These are phyloP conservation scores for Penicillium frequentans DNA, from an alignment of 2,329 filamentous ascomycete genomes.

Conservation along the genomic window DNA sequence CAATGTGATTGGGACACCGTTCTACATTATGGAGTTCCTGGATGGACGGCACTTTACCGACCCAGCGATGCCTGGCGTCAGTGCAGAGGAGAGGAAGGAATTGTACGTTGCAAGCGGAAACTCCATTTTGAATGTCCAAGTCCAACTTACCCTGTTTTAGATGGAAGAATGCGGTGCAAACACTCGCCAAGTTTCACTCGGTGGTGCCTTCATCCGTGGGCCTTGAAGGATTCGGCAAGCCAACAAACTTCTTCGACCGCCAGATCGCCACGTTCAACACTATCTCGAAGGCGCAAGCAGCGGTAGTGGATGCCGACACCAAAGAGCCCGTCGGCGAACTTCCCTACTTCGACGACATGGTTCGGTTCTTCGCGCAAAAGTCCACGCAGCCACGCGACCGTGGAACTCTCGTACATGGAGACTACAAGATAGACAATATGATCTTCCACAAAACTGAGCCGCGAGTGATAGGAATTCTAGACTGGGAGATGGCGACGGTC, in stretches of 20 bases:
- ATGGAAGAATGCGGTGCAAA: conserved; percentile 81
- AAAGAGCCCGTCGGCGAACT: conserved; percentile 74
- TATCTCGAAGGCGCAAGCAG: conserved; percentile 76
- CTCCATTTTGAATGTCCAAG: neutral
- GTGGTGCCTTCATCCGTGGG: conserved; percentile 67
- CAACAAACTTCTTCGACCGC: conserved; percentile 75
- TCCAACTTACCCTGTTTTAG: conserved; percentile 36
- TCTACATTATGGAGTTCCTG: conserved; percentile 97
- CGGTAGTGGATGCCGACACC: conserved; percentile 73
- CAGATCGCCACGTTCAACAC: conserved; percentile 81
- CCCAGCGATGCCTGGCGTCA: conserved; percentile 73
- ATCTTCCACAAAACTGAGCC: conserved; percentile 88
- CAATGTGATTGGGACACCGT: conserved; percentile 78
- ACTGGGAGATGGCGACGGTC: conserved; percentile 98
- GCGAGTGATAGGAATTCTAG: conserved; percentile 85
- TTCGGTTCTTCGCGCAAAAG: conserved; percentile 72
- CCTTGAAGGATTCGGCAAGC: conserved; percentile 71
- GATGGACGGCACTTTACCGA: conserved; percentile 93
- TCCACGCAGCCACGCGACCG: conserved; percentile 72
- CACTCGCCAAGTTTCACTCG: conserved; percentile 81
- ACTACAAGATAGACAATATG: conserved; percentile 93
- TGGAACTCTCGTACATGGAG: conserved; percentile 81
- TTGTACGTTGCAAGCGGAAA: conserved; percentile 54
- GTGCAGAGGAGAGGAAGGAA: conserved; percentile 65
- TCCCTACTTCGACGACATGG: conserved; percentile 78